phyloP scores from a whole-genome alignment of 257 asterid genomes.

The Solanum tacnaense region DNA sequence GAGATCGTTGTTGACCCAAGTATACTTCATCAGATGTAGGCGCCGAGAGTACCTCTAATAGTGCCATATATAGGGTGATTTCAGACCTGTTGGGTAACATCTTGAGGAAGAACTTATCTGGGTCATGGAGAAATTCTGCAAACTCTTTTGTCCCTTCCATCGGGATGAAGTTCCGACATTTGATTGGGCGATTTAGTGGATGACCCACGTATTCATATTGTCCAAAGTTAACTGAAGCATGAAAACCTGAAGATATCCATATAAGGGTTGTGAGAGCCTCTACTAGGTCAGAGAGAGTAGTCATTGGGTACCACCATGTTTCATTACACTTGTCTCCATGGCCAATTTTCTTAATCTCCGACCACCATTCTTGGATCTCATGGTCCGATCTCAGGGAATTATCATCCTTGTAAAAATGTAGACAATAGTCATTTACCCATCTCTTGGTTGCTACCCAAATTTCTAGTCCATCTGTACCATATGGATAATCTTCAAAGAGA shows the following conservation, averaged over 20 bases:
- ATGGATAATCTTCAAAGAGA: slow-evolving; percentile 41
- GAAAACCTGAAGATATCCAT: slow-evolving; percentile 33
- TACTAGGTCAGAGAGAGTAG: slow-evolving; percentile 16
- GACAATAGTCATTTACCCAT: slow-evolving; percentile 34
- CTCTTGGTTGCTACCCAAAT: slow-evolving; percentile 36
- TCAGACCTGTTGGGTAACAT: slow-evolving; percentile 35
- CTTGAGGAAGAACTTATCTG: slow-evolving; percentile 26
- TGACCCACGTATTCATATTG: slow-evolving; percentile 36
- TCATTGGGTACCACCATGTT: slow-evolving; percentile 39
- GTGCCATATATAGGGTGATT: slow-evolving; percentile 25
- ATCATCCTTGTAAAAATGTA: slow-evolving; percentile 25
- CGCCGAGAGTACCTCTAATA: slow-evolving; percentile 29
- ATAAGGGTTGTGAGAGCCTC: slow-evolving; percentile 33
- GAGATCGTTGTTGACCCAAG: slow-evolving; percentile 25
- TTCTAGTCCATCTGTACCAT: slow-evolving; percentile 40
- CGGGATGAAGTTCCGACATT: slow-evolving; percentile 27
- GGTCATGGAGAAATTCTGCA: slow-evolving; percentile 34
- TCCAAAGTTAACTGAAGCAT: slow-evolving; percentile 35
- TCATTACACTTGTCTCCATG: slow-evolving; percentile 35
- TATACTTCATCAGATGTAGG: slow-evolving; percentile 9
- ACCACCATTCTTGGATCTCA: slow-evolving; percentile 48
- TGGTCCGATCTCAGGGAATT: slow-evolving; percentile 19
- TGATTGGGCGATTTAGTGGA: slow-evolving; percentile 31
- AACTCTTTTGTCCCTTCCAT: slow-evolving; percentile 39
- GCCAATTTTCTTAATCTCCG: slow-evolving; percentile 28